A percentile compares a stretch with the other conserved stretches of the same genome.
Evolutionary conservation across 306 rosid species (phyloP).

Genomic region (Prinsepia uniflora): DNA sequence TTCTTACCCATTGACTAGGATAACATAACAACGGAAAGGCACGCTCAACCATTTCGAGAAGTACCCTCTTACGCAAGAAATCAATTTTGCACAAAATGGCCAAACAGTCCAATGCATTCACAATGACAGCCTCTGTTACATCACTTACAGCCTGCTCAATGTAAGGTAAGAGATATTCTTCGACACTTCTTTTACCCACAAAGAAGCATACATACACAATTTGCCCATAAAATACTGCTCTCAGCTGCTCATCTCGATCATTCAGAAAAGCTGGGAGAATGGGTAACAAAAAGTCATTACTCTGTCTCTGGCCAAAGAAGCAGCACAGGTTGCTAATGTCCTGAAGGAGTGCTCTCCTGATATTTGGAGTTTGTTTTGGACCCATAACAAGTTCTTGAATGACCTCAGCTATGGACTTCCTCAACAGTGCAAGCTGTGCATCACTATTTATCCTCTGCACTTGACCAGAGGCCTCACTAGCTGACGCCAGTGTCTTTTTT

Average conservation of each 20-base stretch:
- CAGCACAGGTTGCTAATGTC: slow-evolving; percentile 85
- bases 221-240: slow-evolving; percentile 86
- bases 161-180: slow-evolving; percentile 96
- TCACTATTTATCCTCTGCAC: slow-evolving; percentile 56
- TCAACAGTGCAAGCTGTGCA: slow-evolving; percentile 67
- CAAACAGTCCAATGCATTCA: slow-evolving; percentile 83
- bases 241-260: slow-evolving; percentile 87
- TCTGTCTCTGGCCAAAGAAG: slow-evolving; percentile 96
- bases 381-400: slow-evolving; percentile 99
- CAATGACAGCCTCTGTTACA: slow-evolving; percentile 72
- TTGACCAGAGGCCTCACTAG: slow-evolving; percentile 62
- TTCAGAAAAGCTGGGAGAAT: slow-evolving; percentile 94
- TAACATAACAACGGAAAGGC: slow-evolving; percentile 86
- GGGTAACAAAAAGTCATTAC: slow-evolving; percentile 91
- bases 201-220: slow-evolving; percentile 94
- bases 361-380: slow-evolving; percentile 97
- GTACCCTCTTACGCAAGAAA: slow-evolving; percentile 79
- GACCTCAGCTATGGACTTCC: slow-evolving; percentile 95
- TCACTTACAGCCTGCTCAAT: slow-evolving; percentile 95
- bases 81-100: slow-evolving; percentile 73
- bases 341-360: slow-evolving; percentile 94
- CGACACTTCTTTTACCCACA: slow-evolving; percentile 98
- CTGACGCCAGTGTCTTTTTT: slow-evolving; percentile 49
- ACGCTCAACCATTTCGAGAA: slow-evolving; percentile 89
- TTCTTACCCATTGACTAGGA: slow-evolving; percentile 89